Evolutionary conservation across 2,329 filamentous ascomycete genomes (phyloP).

Genomic region (Apiospora kogelbergensis): DNA sequence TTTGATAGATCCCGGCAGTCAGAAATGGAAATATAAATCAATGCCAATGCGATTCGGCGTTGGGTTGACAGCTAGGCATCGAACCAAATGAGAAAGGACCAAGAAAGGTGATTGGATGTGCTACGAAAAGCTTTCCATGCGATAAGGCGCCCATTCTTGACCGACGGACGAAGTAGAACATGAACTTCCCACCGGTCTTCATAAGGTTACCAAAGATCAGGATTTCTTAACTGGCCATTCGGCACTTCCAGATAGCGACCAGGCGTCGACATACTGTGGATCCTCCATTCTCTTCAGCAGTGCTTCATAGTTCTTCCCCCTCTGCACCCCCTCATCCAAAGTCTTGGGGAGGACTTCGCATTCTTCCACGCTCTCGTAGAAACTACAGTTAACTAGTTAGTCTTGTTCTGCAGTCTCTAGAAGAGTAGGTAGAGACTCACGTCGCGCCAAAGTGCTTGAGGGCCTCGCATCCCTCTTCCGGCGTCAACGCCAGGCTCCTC

Average conservation of each 20-base stretch:
- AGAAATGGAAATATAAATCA: too few species aligned
- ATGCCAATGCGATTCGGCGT: too few species aligned
- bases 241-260: not conserved
- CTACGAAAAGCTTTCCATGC: too few species aligned
- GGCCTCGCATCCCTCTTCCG: not conserved
- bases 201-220: not conserved
- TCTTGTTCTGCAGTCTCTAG: not conserved
- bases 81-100: too few species aligned
- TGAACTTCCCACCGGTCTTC: not conserved
- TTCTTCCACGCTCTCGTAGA: not conserved
- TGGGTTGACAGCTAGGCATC: too few species aligned
- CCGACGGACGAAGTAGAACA: not conserved
- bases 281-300: slow-evolving; percentile 7
- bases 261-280: not conserved
- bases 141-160: too few species aligned
- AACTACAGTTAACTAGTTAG: not conserved
- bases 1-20: too few species aligned
- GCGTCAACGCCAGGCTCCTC: not conserved
- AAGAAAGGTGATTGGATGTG: too few species aligned
- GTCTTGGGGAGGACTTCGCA: not conserved
- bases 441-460: not conserved
- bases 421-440: not conserved
- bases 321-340: not conserved
- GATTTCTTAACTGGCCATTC: not conserved
- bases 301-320: not conserved